Percentiles rank a stretch among this genome's conserved stretches.
Conservation (phyloP, 2,329 filamentous ascomycete genomes). For the Leptographium galeiforme region DNA sequence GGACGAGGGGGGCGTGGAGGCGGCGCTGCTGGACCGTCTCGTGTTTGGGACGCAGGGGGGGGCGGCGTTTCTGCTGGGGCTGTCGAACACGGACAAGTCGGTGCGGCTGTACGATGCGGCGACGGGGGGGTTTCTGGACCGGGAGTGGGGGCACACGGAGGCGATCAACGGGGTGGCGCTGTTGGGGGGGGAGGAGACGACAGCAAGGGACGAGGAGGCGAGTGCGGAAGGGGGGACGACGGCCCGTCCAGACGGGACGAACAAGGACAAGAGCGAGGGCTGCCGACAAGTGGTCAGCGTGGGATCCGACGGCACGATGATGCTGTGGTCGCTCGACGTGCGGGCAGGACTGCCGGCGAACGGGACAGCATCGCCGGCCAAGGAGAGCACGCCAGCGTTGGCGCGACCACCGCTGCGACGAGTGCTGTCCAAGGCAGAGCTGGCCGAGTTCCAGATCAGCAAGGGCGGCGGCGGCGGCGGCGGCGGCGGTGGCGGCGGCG, state of each 20-base stretch:
- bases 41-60: conserved; percentile 46
- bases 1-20: conserved; percentile 67
- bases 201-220: background rate
- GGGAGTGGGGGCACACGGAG: conserved; percentile 92
- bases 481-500: background rate
- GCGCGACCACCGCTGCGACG: conserved; percentile 65
- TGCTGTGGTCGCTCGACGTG: conserved; percentile 57
- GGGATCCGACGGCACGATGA: conserved; percentile 68
- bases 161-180: conserved; percentile 77
- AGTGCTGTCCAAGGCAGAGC: conserved; percentile 74
- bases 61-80: conserved; percentile 61
- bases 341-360: conserved; percentile 14
- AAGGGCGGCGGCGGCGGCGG: conserved; percentile 21
- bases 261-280: conserved; percentile 12
- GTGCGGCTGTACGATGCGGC: conserved; percentile 77
- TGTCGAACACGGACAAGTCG: conserved; percentile 92
- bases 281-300: conserved; percentile 54
- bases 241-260: background rate
- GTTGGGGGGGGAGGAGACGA: conserved; percentile 39
- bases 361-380: conserved; percentile 29
- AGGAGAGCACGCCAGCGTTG: conserved; percentile 31
- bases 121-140: conserved; percentile 63
- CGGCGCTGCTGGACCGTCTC: conserved; percentile 71
- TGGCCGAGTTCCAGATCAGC: conserved; percentile 57
- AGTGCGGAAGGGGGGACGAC: background rate